phyloP scores from a whole-genome alignment of 1,284 basidiomycete species.

The Cerioporus squamosus region DNA sequence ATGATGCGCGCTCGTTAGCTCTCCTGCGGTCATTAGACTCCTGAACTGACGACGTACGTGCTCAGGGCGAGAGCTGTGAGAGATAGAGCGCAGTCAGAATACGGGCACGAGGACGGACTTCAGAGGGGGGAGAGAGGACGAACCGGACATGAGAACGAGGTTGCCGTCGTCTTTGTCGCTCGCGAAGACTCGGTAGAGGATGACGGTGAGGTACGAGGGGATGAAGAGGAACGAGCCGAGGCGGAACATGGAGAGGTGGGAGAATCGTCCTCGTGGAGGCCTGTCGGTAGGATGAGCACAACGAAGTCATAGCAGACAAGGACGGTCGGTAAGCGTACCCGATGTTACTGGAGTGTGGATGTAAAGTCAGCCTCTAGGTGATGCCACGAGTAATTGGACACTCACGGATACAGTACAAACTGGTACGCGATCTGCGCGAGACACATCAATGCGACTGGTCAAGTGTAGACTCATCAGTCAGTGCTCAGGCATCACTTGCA shows the following conservation, averaged over 20 bases:
- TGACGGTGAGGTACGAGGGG: conserved; percentile 76
- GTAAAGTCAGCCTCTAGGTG: not conserved
- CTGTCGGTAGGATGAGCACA: conserved; percentile 31
- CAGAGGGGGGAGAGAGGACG: conserved; percentile 25
- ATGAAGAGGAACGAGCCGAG: conserved; percentile 79
- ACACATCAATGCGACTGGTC: conserved; percentile 77
- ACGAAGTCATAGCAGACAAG: not conserved
- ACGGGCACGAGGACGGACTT: not conserved
- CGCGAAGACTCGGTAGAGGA: conserved; percentile 70
- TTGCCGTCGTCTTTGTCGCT: conserved; percentile 64
- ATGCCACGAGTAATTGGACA: conserved; percentile 7
- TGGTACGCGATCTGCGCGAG: conserved; percentile 83
- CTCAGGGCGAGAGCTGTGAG: conserved; percentile 62
- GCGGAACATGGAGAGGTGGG: conserved; percentile 85
- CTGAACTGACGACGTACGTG: conserved; percentile 58
- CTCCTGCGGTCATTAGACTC: not conserved
- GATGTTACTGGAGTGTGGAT: conserved; percentile 16
- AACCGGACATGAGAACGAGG: conserved; percentile 72
- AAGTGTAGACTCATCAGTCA: not conserved
- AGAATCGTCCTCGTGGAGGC: conserved; percentile 78
- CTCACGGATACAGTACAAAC: conserved; percentile 82
- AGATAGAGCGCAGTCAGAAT: not conserved
- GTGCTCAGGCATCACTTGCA: not conserved
- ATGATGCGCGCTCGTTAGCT: not conserved
- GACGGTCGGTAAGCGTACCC: conserved; percentile 9